These are phyloP conservation scores for Lecanoromycetidae sp. DNA, from an alignment of 2,329 filamentous ascomycete species.

Conservation along the genomic window DNA sequence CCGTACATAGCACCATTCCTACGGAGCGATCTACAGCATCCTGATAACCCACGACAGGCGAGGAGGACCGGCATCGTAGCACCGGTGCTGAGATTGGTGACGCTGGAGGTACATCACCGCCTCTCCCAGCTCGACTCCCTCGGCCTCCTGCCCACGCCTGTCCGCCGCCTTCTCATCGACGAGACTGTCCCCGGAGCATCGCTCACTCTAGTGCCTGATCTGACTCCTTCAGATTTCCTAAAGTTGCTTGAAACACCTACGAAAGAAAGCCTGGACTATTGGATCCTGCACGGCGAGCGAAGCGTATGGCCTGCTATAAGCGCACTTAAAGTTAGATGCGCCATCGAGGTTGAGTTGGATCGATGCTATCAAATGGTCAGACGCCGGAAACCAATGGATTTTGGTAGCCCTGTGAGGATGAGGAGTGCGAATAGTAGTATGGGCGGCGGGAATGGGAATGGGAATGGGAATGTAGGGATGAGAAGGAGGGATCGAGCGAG, in stretches of 20 bases:
- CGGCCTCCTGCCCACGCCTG: constrained; percentile 54
- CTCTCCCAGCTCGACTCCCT: constrained; percentile 70
- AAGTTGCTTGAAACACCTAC: constrained; percentile 75
- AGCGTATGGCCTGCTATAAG: constrained; percentile 85
- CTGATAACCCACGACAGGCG: constrained; percentile 61
- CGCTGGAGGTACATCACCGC: constrained; percentile 67
- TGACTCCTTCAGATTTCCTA: constrained; percentile 60
- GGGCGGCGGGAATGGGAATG: constrained; percentile 60
- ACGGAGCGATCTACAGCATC: constrained; percentile 42
- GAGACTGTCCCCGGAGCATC: constrained; percentile 68
- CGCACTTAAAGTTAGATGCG: constrained; percentile 68
- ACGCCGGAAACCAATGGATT: constrained; percentile 30
- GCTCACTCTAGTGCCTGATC: constrained; percentile 70
- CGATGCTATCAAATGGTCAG: constrained; percentile 70
- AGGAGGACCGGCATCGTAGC: constrained; percentile 60
- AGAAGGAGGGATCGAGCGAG: constrained; percentile 55
- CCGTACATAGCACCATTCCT: constrained; percentile 53
- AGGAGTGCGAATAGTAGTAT: constrained; percentile 4
- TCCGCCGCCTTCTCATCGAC: constrained; percentile 68
- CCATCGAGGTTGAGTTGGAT: constrained; percentile 79
- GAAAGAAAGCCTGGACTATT: constrained; percentile 62
- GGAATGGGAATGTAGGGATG: constrained; percentile 25
- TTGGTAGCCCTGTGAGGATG: constrained; percentile 12
- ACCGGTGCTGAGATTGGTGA: constrained; percentile 66
- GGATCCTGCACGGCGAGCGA: constrained; percentile 72